A percentile compares a stretch with the other conserved stretches of the same genome.
These are phyloP conservation scores for Lenzites betulinus DNA, from an alignment of 768 basidiomycete species.

Conservation along the genomic window DNA sequence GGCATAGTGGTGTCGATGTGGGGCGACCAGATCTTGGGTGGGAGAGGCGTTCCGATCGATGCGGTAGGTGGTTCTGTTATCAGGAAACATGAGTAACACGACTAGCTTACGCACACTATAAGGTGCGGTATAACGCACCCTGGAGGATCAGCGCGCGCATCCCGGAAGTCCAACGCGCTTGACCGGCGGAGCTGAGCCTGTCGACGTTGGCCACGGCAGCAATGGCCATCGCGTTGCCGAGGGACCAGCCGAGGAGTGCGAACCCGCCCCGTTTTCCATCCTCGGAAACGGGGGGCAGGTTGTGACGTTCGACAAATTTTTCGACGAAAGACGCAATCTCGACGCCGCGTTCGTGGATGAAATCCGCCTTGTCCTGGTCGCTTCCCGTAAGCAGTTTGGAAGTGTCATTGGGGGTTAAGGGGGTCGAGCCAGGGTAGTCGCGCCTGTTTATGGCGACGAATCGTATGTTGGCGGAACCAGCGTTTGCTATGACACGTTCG, in stretches of 20 bases:
- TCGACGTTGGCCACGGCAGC: conserved; percentile 8
- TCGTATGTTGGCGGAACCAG: conserved; percentile 12
- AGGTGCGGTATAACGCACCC: background rate
- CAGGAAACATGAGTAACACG: too few species aligned
- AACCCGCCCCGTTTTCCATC: conserved; percentile 8
- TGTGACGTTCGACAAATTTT: conserved; percentile 1
- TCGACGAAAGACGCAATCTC: conserved; percentile 12
- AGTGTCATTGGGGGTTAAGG: conserved; percentile 20
- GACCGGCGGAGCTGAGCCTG: background rate
- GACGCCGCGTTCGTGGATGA: conserved; percentile 32
- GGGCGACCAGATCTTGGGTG: background rate
- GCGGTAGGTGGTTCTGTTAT: background rate
- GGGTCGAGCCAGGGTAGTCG: conserved; percentile 30
- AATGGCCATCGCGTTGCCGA: conserved; percentile 2
- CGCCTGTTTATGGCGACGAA: conserved; percentile 27
- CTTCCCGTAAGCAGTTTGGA: background rate
- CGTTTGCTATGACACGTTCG: background rate
- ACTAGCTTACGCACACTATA: background rate
- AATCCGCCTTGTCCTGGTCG: conserved; percentile 27
- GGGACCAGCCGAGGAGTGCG: conserved; percentile 12
- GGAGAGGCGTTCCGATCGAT: background rate
- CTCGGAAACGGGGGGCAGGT: background rate
- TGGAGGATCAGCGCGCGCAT: conserved; percentile 3
- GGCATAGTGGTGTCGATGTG: background rate
- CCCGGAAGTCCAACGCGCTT: background rate